Percentiles rank a stretch among this genome's conserved stretches.
Conservation (phyloP, 441 rosid genomes). For the Adansonia rubrostipa region DNA sequence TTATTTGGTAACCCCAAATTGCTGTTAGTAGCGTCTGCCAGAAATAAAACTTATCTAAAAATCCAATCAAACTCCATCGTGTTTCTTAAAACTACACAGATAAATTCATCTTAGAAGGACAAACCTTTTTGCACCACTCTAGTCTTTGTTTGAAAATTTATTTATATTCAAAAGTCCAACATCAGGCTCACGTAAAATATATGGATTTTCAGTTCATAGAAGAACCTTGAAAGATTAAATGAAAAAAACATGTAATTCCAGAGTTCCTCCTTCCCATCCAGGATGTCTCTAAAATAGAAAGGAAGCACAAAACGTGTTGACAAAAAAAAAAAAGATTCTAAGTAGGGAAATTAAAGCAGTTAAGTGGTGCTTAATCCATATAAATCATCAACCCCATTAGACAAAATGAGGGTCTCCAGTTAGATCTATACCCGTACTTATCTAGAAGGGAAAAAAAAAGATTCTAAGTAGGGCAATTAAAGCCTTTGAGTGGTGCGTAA, state of each 20-base stretch:
- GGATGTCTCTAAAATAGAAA: constrained; percentile 18
- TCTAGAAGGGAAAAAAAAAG: background rate
- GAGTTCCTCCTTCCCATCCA: constrained; percentile 9
- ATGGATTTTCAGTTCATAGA: background rate
- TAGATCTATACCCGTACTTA: constrained; percentile 20
- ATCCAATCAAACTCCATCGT: background rate
- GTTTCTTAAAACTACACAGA: background rate
- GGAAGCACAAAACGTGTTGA: background rate
- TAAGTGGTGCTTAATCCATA: constrained; percentile 13
- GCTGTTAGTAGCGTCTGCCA: too few species aligned
- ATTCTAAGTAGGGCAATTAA: background rate
- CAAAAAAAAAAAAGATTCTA: background rate
- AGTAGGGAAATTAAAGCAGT: constrained; percentile 1
- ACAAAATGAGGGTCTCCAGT: constrained; percentile 9
- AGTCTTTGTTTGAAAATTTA: background rate
- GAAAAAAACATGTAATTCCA: background rate
- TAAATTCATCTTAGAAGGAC: background rate
- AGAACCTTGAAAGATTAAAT: background rate
- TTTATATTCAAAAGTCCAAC: background rate
- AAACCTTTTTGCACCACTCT: background rate
- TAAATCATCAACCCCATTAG: constrained; percentile 14
- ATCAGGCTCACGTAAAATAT: background rate
- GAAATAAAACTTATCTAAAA: background rate
- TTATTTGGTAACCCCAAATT: too few species aligned
- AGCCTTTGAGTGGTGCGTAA: background rate